These are phyloP conservation scores for Laguncularia racemosa DNA, from an alignment of 345 rosid genomes.

Conservation along the genomic window DNA sequence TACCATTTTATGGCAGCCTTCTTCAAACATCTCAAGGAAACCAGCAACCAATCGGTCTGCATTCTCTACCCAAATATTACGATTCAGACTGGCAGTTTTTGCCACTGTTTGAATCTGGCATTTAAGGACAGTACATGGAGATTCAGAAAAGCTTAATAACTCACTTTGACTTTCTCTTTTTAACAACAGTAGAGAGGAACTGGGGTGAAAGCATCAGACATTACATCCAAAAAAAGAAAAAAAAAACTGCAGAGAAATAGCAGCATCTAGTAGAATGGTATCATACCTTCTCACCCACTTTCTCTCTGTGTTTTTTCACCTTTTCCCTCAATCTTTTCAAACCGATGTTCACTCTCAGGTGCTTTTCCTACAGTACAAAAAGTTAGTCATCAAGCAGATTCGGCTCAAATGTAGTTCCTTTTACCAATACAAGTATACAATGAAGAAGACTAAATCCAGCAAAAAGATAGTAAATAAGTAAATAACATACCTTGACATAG, in stretches of 20 bases:
- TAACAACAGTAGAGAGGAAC: too few relatives aligned
- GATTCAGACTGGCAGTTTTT: conserved; percentile 50
- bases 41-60: conserved; percentile 64
- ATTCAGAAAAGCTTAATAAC: not conserved
- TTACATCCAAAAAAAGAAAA: too few relatives aligned
- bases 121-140: not conserved
- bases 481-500: conserved; percentile 45
- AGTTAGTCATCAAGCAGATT: not conserved
- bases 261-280: too few relatives aligned
- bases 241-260: too few relatives aligned
- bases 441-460: not conserved
- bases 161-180: too few relatives aligned
- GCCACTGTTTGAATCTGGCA: conserved; percentile 59
- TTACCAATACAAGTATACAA: not conserved
- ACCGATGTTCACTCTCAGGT: conserved; percentile 55
- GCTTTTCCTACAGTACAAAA: conserved; percentile 40
- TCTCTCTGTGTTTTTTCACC: conserved; percentile 58
- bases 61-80: conserved; percentile 55
- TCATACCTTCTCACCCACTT: conserved; percentile 29
- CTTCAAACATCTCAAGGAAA: conserved; percentile 65
- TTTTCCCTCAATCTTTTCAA: conserved; percentile 48
- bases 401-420: too few relatives aligned
- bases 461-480: not conserved
- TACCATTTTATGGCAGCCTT: conserved; percentile 67
- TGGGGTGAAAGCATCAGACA: too few relatives aligned